A percentile compares a stretch with the other conserved stretches of the same genome.
These are phyloP conservation scores for Fraxinus platypoda DNA, from an alignment of 305 asterid species.

Conservation along the genomic window DNA sequence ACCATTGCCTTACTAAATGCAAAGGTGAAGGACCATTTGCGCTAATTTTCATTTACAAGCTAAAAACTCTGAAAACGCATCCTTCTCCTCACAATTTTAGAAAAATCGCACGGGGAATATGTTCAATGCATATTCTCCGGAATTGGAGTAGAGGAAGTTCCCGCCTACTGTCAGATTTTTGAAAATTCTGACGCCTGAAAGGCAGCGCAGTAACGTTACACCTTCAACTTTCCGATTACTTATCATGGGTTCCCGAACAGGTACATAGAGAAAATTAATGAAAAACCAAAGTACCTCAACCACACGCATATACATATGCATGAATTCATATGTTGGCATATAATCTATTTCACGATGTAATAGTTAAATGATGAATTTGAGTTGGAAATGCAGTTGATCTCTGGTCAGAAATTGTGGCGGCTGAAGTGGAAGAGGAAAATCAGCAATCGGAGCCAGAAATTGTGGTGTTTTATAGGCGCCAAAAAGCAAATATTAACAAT, in stretches of 20 bases:
- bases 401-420: slow-evolving; percentile 54
- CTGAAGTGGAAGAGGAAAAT: slow-evolving; percentile 32
- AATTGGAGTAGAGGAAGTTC: neutral
- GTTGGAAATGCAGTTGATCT: slow-evolving; percentile 43
- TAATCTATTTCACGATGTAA: neutral
- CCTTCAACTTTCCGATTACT: neutral
- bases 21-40: neutral
- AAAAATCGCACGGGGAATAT: neutral
- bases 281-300: neutral
- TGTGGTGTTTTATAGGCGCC: slow-evolving; percentile 47
- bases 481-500: slow-evolving; percentile 26
- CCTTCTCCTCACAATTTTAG: neutral
- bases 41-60: neutral
- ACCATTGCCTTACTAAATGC: neutral
- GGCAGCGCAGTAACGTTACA: neutral
- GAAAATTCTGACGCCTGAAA: neutral
- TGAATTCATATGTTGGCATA: neutral
- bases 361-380: neutral
- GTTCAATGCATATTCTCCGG: neutral
- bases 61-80: neutral
- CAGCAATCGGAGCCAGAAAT: slow-evolving; percentile 41
- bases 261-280: neutral
- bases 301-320: neutral
- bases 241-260: slow-evolving; percentile 6
- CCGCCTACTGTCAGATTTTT: neutral